These are phyloP conservation scores for Saururus chinensis DNA, from an alignment of 164 flowering plant genomes.

Conservation along the genomic window DNA sequence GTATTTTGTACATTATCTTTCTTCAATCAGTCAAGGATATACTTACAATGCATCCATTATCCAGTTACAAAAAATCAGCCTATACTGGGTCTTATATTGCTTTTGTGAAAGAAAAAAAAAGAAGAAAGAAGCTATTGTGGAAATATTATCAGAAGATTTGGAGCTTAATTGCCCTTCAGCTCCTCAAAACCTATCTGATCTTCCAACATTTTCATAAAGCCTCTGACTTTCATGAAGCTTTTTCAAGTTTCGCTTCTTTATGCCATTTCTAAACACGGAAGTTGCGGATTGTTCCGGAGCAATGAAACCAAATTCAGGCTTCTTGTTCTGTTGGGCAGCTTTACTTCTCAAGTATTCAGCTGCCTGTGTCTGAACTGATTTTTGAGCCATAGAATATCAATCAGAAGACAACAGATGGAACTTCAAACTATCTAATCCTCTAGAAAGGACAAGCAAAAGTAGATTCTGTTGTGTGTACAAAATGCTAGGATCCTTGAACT, in stretches of 20 bases:
- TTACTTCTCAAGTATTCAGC: conserved; percentile 43
- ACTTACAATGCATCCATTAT: too few species aligned
- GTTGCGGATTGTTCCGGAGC: conserved; percentile 29
- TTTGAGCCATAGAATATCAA: background rate
- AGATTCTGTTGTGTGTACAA: background rate
- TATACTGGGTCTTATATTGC: too few species aligned
- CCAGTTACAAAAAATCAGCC: too few species aligned
- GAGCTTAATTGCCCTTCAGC: too few species aligned
- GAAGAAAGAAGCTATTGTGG: too few species aligned
- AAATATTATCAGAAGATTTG: too few species aligned
- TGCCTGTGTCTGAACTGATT: conserved; percentile 67
- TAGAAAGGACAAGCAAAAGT: background rate
- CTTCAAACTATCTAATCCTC: too few species aligned
- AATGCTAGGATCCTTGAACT: too few species aligned
- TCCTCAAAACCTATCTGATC: too few species aligned
- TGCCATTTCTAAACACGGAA: conserved; percentile 45
- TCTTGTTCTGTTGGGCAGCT: conserved; percentile 13
- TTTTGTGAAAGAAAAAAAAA: too few species aligned
- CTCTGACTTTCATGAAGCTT: conserved; percentile 24
- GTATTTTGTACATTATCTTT: too few species aligned
- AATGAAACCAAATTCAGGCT: background rate
- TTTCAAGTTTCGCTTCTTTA: conserved; percentile 36
- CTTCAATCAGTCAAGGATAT: too few species aligned
- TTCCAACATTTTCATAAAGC: background rate
- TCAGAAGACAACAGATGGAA: background rate